These are phyloP conservation scores for Exophiala mesophila DNA, from an alignment of 2,329 filamentous ascomycete genomes.

Conservation along the genomic window DNA sequence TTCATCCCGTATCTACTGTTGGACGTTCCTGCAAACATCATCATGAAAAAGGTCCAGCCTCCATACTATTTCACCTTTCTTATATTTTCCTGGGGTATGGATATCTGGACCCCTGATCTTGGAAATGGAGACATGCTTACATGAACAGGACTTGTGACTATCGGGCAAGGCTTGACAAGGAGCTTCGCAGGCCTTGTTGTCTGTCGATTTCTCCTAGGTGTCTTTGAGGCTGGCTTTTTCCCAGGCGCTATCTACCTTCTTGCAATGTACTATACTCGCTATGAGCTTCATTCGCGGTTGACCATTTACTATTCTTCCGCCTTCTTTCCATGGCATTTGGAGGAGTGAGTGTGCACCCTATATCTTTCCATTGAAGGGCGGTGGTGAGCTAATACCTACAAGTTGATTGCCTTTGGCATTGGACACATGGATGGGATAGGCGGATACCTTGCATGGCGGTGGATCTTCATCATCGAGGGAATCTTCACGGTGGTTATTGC, in stretches of 20 bases:
- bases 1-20: slow-evolving; percentile 20
- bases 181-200: slow-evolving; percentile 27
- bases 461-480: slow-evolving; percentile 48
- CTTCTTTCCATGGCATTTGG: slow-evolving; percentile 27
- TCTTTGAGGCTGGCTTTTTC: slow-evolving; percentile 36
- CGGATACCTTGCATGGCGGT: slow-evolving; percentile 46
- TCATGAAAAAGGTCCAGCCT: slow-evolving; percentile 33
- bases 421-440: slow-evolving; percentile 51
- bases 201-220: slow-evolving; percentile 35
- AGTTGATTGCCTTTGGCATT: slow-evolving; percentile 57
- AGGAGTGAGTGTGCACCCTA: slow-evolving; percentile 28
- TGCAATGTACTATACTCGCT: slow-evolving; percentile 31
- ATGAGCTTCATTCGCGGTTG: slow-evolving; percentile 34
- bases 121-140: too few relatives aligned
- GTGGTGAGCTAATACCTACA: slow-evolving; percentile 27
- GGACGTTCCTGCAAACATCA: slow-evolving; percentile 43
- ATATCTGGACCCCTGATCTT: too few relatives aligned
- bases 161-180: slow-evolving; percentile 32
- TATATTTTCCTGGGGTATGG: not conserved
- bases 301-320: slow-evolving; percentile 30
- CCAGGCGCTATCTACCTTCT: slow-evolving; percentile 25
- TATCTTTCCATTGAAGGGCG: slow-evolving; percentile 10
- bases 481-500: slow-evolving; percentile 45
- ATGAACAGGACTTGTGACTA: slow-evolving; percentile 41
- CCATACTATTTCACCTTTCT: not conserved